A percentile compares a stretch with the other conserved stretches of the same genome.
These are phyloP conservation scores for Lactarius evosmus DNA, from an alignment of 768 basidiomycete species.

Conservation along the genomic window DNA sequence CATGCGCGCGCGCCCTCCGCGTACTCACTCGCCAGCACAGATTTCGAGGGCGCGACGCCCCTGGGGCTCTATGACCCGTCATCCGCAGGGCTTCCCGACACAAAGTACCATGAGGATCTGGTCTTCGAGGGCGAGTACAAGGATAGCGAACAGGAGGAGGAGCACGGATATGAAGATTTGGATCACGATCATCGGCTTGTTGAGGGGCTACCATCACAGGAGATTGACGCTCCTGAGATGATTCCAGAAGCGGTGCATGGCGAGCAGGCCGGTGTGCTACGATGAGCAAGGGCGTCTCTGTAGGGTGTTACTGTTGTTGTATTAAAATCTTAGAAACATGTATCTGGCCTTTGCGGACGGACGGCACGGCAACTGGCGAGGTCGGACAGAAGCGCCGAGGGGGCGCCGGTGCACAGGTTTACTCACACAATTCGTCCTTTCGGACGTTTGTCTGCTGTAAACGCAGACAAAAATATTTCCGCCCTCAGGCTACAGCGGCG, in stretches of 20 bases:
- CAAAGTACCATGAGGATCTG: neutral
- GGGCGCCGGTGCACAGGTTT: conserved; percentile 4
- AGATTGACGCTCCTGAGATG: neutral
- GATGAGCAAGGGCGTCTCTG: neutral
- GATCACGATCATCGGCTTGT: neutral
- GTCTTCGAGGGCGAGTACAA: neutral
- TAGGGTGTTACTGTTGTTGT: neutral
- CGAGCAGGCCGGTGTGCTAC: neutral
- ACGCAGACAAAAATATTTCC: conserved; percentile 9
- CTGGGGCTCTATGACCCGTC: conserved; percentile 1
- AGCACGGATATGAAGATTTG: neutral
- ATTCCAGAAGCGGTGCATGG: neutral
- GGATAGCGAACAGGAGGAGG: neutral
- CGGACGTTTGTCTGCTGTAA: conserved; percentile 20
- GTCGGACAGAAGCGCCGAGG: neutral
- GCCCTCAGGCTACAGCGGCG: neutral
- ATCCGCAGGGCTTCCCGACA: neutral
- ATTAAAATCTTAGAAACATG: neutral
- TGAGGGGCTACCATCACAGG: neutral
- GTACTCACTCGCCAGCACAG: neutral
- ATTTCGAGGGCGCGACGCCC: neutral
- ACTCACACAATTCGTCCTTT: conserved; percentile 12
- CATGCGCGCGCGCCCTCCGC: conserved; percentile 2
- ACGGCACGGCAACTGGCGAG: conserved; percentile 9
- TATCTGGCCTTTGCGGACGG: too few species aligned